Evolutionary conservation across 805 yeast genomes (phyloP).

Genomic region (Metschnikowia orientalis): DNA sequence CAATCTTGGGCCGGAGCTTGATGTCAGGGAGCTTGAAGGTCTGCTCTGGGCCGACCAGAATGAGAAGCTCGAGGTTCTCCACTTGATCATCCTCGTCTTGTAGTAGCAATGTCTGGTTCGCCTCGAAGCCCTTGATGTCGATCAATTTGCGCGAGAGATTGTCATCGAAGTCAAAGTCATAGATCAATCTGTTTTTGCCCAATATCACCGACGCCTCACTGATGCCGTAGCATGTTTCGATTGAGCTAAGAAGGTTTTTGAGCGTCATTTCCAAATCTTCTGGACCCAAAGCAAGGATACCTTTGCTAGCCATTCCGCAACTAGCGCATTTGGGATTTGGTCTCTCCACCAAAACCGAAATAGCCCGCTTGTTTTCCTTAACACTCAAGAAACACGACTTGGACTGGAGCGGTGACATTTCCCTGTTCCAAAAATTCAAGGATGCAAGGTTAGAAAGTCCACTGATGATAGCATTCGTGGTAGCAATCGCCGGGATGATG

Average conservation of each 20-base stretch:
- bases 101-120: conserved; percentile 63
- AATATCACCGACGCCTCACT: conserved; percentile 57
- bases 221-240: conserved; percentile 50
- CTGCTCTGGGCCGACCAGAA: conserved; percentile 23
- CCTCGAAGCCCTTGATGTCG: conserved; percentile 43
- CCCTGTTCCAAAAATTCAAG: conserved; percentile 42
- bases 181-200: conserved; percentile 58
- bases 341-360: conserved; percentile 53
- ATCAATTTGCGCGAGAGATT: conserved; percentile 47
- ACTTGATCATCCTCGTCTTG: conserved; percentile 75
- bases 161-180: conserved; percentile 88
- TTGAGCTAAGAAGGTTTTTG: conserved; percentile 45
- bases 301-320: conserved; percentile 45
- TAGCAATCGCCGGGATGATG: conserved; percentile 97
- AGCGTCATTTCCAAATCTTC: conserved; percentile 49
- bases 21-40: conserved; percentile 16
- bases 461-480: conserved; percentile 92
- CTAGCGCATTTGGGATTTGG: conserved; percentile 74
- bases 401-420: conserved; percentile 24
- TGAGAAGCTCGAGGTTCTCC: conserved; percentile 60
- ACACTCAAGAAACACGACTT: conserved; percentile 38
- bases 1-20: conserved; percentile 12
- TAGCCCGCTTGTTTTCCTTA: conserved; percentile 58
- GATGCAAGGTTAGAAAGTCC: conserved; percentile 81
- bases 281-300: conserved; percentile 6